Conservation (phyloP, 1,284 basidiomycete species). For the Marasmius oreades region DNA sequence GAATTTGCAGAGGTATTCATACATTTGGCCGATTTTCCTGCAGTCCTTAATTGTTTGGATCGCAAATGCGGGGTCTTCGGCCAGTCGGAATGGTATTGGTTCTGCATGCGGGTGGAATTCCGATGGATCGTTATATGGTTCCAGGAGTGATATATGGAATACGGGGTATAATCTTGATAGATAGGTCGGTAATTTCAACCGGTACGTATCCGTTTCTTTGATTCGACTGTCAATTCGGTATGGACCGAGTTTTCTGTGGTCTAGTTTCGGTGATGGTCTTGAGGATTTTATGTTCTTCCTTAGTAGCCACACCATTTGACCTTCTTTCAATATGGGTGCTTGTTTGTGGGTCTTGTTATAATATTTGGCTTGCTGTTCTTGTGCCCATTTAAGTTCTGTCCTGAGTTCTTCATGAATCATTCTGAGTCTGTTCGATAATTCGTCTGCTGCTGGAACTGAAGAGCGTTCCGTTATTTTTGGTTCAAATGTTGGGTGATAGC, state of each 20-base stretch:
- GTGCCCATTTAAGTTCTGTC: slow-evolving; percentile 23
- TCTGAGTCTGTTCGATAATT: slow-evolving; percentile 18
- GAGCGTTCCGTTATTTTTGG: slow-evolving; percentile 20
- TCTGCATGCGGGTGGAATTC: neutral
- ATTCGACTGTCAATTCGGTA: neutral
- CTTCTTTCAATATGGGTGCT: neutral
- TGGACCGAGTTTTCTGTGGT: neutral
- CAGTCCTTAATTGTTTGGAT: neutral
- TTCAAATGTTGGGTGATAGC: slow-evolving; percentile 28
- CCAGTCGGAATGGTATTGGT: neutral
- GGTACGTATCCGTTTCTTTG: too few relatives aligned
- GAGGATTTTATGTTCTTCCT: neutral
- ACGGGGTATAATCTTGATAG: neutral
- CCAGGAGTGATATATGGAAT: neutral
- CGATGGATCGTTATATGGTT: neutral
- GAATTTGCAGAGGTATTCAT: neutral
- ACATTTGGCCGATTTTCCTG: neutral
- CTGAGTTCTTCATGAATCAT: slow-evolving; percentile 24
- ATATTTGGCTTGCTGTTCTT: slow-evolving; percentile 22
- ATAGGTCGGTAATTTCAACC: neutral
- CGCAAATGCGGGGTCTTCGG: neutral
- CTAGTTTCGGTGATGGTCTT: neutral
- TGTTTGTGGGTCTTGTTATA: slow-evolving; percentile 17
- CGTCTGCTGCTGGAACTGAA: slow-evolving; percentile 20
- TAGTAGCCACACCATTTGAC: neutral